Evolutionary conservation across 306 rosid species (phyloP).

Genomic region (Acacia melanoxylon): DNA sequence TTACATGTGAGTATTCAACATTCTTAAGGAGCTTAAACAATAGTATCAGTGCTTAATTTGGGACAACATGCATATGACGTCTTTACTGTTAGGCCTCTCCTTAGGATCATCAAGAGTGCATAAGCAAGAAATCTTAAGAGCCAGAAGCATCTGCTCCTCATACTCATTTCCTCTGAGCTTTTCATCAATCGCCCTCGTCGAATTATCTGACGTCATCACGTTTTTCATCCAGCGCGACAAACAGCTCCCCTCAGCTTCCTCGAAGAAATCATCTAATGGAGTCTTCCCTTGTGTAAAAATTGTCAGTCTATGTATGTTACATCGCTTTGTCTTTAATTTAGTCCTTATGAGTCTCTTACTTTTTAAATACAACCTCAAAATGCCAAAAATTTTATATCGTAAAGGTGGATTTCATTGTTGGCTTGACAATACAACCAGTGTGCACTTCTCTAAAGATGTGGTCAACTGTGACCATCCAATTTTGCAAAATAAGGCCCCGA

Average conservation of each 20-base stretch:
- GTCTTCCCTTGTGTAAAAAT: constrained; percentile 44
- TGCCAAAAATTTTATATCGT: too few relatives aligned
- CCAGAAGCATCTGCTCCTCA: constrained; percentile 92
- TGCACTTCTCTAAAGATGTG: too few relatives aligned
- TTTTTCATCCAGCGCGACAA: constrained; percentile 80
- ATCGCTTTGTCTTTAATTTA: too few relatives aligned
- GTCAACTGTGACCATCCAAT: too few relatives aligned
- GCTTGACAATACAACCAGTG: too few relatives aligned
- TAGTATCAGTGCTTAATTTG: constrained; percentile 63
- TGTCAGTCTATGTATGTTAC: too few relatives aligned
- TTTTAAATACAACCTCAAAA: too few relatives aligned
- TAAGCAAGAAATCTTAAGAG: constrained; percentile 81
- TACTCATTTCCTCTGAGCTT: constrained; percentile 64
- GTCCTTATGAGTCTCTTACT: too few relatives aligned
- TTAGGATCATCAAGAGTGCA: constrained; percentile 84
- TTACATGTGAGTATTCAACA: constrained; percentile 6
- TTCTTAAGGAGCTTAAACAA: not conserved
- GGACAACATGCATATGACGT: constrained; percentile 69
- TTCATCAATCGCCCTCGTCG: constrained; percentile 54
- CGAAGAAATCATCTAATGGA: constrained; percentile 77
- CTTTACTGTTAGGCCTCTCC: constrained; percentile 89
- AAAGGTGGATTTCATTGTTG: too few relatives aligned
- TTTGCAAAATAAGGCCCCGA: too few relatives aligned
- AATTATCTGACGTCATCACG: constrained; percentile 64
- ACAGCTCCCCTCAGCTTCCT: constrained; percentile 62